Evolutionary conservation across 1,139 yeast species (phyloP).

Genomic region (Debaryomycetaceae sp.): DNA sequence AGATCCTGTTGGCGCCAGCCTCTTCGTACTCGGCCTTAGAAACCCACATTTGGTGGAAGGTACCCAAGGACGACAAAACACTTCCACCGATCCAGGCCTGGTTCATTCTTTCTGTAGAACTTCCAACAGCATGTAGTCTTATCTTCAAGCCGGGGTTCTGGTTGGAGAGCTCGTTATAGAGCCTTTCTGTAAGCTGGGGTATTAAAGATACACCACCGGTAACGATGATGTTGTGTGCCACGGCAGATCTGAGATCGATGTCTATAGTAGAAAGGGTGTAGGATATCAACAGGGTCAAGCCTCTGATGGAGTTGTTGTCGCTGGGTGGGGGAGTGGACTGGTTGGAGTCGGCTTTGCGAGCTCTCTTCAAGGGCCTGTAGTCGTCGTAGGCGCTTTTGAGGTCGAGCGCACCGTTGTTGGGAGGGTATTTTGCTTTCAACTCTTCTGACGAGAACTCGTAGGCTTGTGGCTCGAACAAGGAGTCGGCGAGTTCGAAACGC

Average conservation of each 20-base stretch:
- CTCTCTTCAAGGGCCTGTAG: constrained; percentile 70
- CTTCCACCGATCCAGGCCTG: constrained; percentile 97
- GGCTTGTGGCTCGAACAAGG: constrained; percentile 63
- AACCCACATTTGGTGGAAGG: constrained; percentile 97
- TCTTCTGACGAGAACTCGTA: constrained; percentile 29
- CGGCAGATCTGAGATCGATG: constrained; percentile 84
- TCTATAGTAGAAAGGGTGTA: constrained; percentile 71
- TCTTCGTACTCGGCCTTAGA: constrained; percentile 88
- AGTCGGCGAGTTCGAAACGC: constrained; percentile 68
- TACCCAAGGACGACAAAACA: constrained; percentile 86
- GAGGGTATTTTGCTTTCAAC: constrained; percentile 26
- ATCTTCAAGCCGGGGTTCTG: constrained; percentile 90
- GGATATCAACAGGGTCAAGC: constrained; percentile 67
- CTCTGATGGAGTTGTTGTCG: constrained; percentile 29
- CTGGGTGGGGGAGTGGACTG: constrained; percentile 40
- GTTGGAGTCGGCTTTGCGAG: constrained; percentile 41
- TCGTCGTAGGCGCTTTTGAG: constrained; percentile 48
- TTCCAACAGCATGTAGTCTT: constrained; percentile 85
- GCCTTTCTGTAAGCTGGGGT: constrained; percentile 84
- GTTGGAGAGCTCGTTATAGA: constrained; percentile 68
- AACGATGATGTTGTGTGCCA: constrained; percentile 87
- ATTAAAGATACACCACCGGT: constrained; percentile 87
- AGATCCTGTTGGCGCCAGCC: constrained; percentile 79
- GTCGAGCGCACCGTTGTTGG: constrained; percentile 35
- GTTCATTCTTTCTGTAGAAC: constrained; percentile 74